phyloP scores from a whole-genome alignment of 2,329 filamentous ascomycete genomes.

The Calycina marina region DNA sequence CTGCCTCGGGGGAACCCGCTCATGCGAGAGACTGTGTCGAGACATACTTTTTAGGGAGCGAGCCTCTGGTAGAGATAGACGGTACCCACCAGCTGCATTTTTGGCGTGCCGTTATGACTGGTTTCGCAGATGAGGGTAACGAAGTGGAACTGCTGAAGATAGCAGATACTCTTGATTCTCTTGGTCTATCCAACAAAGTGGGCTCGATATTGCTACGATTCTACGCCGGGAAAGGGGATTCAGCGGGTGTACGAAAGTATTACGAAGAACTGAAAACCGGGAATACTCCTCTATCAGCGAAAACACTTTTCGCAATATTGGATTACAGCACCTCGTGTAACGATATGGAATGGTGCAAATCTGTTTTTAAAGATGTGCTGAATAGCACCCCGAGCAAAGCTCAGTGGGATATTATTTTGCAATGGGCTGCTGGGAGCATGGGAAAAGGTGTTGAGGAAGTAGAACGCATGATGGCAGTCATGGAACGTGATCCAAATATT shows the following conservation, averaged over 20 bases:
- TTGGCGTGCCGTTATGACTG: constrained; percentile 40
- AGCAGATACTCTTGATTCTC: constrained; percentile 33
- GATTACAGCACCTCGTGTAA: constrained; percentile 44
- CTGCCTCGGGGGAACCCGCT: constrained; percentile 14
- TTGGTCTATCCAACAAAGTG: constrained; percentile 29
- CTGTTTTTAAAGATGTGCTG: constrained; percentile 34
- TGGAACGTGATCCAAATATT: constrained; percentile 35
- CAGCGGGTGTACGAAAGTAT: constrained; percentile 52
- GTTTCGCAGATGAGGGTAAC: constrained; percentile 45
- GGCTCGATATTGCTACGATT: constrained; percentile 44
- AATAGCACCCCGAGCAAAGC: constrained; percentile 33
- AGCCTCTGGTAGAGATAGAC: constrained; percentile 19
- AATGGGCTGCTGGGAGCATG: constrained; percentile 57
- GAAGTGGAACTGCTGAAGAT: constrained; percentile 43
- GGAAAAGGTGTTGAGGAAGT: constrained; percentile 61
- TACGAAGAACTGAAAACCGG: constrained; percentile 26
- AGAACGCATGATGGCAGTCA: constrained; percentile 55
- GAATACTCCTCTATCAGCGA: constrained; percentile 22
- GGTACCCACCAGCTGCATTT: no score
- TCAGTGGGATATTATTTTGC: constrained; percentile 58
- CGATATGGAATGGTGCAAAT: constrained; percentile 45
- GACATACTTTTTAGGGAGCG: not conserved
- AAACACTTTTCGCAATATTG: constrained; percentile 39
- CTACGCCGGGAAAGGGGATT: constrained; percentile 41
- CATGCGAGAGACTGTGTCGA: constrained; percentile 14